These are phyloP conservation scores for Nicotiana paniculata DNA, from an alignment of 257 asterid species.

Conservation along the genomic window DNA sequence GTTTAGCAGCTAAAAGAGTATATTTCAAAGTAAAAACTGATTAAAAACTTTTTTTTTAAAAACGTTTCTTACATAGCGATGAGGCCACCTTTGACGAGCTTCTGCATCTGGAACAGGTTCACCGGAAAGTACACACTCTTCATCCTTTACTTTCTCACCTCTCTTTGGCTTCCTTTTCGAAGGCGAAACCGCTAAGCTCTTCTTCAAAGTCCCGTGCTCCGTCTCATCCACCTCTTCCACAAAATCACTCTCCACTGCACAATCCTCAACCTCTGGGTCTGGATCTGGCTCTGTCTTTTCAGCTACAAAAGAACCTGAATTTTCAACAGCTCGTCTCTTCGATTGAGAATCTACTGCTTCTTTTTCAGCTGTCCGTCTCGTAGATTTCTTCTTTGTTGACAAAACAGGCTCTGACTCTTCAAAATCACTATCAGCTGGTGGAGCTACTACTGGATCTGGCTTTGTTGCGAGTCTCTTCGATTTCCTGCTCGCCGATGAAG, in stretches of 20 bases:
- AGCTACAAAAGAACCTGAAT: background rate
- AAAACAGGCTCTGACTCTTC: background rate
- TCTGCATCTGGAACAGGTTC: constrained; percentile 36
- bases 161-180: background rate
- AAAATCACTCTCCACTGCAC: constrained; percentile 11
- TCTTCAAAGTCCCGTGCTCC: background rate
- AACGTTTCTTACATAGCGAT: constrained; percentile 32
- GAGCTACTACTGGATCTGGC: background rate
- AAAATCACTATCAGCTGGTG: background rate
- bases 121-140: constrained; percentile 17
- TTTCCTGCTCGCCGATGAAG: background rate
- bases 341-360: background rate
- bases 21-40: background rate
- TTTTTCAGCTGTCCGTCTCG: background rate
- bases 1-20: too few relatives aligned
- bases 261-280: background rate
- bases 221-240: background rate
- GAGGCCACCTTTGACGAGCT: constrained; percentile 57
- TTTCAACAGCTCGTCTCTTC: background rate
- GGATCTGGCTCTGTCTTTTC: background rate
- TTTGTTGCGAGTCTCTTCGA: background rate
- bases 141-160: constrained; percentile 9
- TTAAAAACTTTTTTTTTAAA: background rate
- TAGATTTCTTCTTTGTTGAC: background rate
- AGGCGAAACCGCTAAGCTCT: background rate